Base-by-base conservation (phyloP, 805 yeast genomes). In the Hanseniaspora singularis region DNA sequence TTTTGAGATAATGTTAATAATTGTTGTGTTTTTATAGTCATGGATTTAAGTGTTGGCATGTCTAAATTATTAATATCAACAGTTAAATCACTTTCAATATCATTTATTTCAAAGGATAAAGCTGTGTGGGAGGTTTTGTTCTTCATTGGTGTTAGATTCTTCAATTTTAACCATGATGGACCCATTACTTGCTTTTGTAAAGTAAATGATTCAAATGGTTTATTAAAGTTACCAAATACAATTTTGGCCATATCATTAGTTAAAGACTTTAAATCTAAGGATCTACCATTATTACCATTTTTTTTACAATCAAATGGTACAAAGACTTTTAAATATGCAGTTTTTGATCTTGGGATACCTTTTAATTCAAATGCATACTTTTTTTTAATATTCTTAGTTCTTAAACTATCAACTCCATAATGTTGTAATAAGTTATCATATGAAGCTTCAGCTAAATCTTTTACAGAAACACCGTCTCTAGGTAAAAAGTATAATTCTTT, bases 91-190 rank as follows among this genome's bases (percentile, higher is more conserved):
- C 58, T 60, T 22, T 50, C 54, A 9, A 92, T 76, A 10, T 68
- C 61, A 2, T 61, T 56, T 1, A 83, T 73, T 1, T 78, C 64
- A 1, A 82, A 75, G 56, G 86, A 95, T n/a, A 83, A 70, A 48
- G 74, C 74, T 63, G 94, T 84, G 64, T 88, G 89, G 44, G 70
- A 72, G 33, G 79, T 61, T 0, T 74, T 61, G 19, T 10, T n/a
- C 14, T 24, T 26, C 20, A 61, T 59, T 54, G 82, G 81, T 51
- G 79, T 77, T 40, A 79, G 81, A 42, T 74, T 71, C 36, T 71
- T 67, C 44, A 92, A 69, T 40, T 81, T 81, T 44, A 92, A 67
- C 98, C 98, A 92, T 61, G 97, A 87, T 3, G 98, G 98, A 9
- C 98, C 98, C 96, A 86, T 88, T 38, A 92, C 71, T 54, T 81